Conservation (phyloP, 1,284 basidiomycete species). For the Schizophyllum commune region DNA sequence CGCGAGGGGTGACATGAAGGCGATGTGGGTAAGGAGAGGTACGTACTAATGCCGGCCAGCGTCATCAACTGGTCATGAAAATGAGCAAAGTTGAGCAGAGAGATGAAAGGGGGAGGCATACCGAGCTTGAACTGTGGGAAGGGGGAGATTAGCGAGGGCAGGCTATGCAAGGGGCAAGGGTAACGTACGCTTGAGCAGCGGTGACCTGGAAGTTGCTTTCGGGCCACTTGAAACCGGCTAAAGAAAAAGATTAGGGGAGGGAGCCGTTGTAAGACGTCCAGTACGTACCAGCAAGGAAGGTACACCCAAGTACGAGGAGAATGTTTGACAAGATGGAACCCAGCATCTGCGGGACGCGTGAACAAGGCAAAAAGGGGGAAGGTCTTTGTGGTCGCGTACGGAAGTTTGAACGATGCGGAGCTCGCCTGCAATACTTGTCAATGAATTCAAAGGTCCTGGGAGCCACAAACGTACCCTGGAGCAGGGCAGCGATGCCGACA, state of each 20-base stretch:
- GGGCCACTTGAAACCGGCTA: conserved; percentile 56
- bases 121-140: conserved; percentile 50
- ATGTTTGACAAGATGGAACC: conserved; percentile 87
- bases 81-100: conserved; percentile 2
- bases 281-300: conserved; percentile 65
- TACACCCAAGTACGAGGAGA: conserved; percentile 82
- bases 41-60: conserved; percentile 77
- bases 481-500: conserved; percentile 78
- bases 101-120: conserved; percentile 24
- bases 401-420: conserved; percentile 85
- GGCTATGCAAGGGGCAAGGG: too few relatives aligned
- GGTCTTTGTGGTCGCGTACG: conserved; percentile 29
- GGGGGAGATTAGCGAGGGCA: too few relatives aligned
- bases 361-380: neutral
- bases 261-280: neutral
- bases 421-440: conserved; percentile 40
- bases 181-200: conserved; percentile 81
- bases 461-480: conserved; percentile 50
- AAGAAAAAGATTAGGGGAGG: neutral
- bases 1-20: too few relatives aligned
- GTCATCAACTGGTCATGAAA: conserved; percentile 64
- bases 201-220: conserved; percentile 77
- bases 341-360: conserved; percentile 45
- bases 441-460: neutral
- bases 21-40: too few relatives aligned